These are phyloP conservation scores for Ploettnerulaceae sp. DNA, from an alignment of 2,329 filamentous ascomycete genomes.

Conservation along the genomic window DNA sequence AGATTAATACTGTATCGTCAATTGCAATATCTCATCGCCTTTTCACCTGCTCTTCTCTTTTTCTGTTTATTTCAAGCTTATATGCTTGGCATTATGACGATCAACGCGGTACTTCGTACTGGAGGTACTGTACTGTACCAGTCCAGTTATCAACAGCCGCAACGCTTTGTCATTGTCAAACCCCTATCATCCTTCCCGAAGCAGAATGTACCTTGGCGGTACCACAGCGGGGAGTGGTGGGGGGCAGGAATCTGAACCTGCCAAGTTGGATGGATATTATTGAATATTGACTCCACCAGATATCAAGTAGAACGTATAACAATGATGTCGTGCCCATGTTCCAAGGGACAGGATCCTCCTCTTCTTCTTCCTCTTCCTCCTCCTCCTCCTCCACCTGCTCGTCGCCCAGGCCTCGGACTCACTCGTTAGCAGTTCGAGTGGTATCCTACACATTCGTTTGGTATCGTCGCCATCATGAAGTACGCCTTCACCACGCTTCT, in stretches of 20 bases:
- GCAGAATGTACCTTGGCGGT: constrained; percentile 9
- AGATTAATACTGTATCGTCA: too few species aligned
- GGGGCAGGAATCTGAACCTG: constrained; percentile 5
- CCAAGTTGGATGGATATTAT: neutral
- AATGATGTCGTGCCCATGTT: neutral
- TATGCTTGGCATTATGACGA: too few species aligned
- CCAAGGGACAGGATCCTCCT: neutral
- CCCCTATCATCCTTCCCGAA: neutral
- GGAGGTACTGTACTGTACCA: neutral
- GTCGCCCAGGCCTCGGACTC: too few species aligned
- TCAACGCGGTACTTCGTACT: too few species aligned
- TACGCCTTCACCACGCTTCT: constrained; percentile 13
- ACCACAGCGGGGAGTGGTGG: neutral
- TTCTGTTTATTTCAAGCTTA: neutral
- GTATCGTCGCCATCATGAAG: constrained; percentile 12
- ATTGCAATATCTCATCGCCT: neutral
- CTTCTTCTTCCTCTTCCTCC: neutral
- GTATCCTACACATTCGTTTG: neutral
- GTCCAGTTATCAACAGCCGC: constrained; percentile 1
- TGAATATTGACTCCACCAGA: neutral
- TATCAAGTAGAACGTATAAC: neutral
- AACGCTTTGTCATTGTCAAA: neutral
- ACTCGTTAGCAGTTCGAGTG: neutral
- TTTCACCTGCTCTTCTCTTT: neutral
- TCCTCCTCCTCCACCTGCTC: neutral